These are phyloP conservation scores for Fragilariopsis cylindrus DNA, from an alignment of 108 stramenopile species.

Conservation along the genomic window DNA sequence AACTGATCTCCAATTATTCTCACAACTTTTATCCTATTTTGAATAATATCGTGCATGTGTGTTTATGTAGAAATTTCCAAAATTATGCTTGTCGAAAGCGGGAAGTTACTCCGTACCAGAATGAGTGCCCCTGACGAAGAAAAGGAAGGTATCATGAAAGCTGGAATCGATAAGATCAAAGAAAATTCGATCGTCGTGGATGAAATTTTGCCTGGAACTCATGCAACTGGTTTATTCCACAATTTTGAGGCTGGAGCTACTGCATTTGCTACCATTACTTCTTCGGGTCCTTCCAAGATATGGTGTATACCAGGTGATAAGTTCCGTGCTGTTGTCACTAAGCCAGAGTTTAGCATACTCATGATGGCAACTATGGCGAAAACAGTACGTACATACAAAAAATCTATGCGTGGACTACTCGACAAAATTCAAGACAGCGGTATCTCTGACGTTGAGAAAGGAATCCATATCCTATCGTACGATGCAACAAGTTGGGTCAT, in stretches of 20 bases:
- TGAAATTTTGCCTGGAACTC: constrained; percentile 35
- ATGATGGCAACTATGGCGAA: constrained; percentile 33
- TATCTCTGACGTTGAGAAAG: constrained; percentile 4
- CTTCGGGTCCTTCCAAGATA: constrained; percentile 42
- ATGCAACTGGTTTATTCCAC: constrained; percentile 46
- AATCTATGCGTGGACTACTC: constrained; percentile 31
- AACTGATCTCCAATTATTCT: not conserved
- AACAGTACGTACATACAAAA: constrained; percentile 24
- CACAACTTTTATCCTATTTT: not conserved
- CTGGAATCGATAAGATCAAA: constrained; percentile 6
- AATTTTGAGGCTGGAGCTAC: constrained; percentile 27
- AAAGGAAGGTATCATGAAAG: not conserved
- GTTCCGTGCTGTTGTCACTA: constrained; percentile 33
- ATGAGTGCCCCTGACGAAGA: constrained; percentile 5
- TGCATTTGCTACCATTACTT: constrained; percentile 48
- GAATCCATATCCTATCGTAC: constrained; percentile 57
- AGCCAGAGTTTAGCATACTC: constrained; percentile 40
- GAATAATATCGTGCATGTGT: not conserved
- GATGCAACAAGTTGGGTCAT: constrained; percentile 64
- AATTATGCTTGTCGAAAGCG: constrained; percentile 14
- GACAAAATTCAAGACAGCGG: not conserved
- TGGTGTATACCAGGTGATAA: constrained; percentile 41
- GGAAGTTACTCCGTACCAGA: constrained; percentile 8
- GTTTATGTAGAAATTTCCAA: not conserved
- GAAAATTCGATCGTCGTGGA: constrained; percentile 33